These are phyloP conservation scores for Aureobasidium subglaciale DNA, from an alignment of 2,329 filamentous ascomycete genomes.

Conservation along the genomic window DNA sequence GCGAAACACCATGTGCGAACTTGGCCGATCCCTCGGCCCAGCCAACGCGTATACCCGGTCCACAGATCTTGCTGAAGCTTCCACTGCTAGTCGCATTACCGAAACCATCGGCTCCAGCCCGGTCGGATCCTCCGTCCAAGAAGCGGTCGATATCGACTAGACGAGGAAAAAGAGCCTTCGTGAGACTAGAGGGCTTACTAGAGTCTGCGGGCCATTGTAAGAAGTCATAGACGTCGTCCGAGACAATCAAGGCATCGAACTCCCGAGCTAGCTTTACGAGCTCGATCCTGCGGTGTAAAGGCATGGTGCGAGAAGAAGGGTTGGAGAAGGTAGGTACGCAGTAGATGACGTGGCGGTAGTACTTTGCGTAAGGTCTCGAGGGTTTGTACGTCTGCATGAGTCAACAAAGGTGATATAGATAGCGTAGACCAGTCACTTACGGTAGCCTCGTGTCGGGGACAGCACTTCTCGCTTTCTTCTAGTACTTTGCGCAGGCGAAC, in stretches of 20 bases:
- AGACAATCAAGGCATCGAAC: conserved; percentile 74
- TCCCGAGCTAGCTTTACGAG: conserved; percentile 71
- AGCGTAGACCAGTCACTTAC: not conserved
- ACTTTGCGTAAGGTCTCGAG: conserved; percentile 57
- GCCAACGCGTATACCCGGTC: conserved; percentile 75
- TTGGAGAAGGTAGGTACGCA: conserved; percentile 84
- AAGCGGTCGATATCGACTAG: conserved; percentile 71
- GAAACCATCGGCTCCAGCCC: conserved; percentile 51
- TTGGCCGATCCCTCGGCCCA: conserved; percentile 71
- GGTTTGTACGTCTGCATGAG: conserved; percentile 47
- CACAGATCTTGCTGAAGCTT: conserved; percentile 81
- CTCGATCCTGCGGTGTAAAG: conserved; percentile 55
- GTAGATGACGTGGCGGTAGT: conserved; percentile 84
- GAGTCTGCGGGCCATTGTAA: conserved; percentile 62
- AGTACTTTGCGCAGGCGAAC: conserved; percentile 49
- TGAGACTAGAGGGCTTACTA: conserved; percentile 20
- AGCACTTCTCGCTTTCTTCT: conserved; percentile 40
- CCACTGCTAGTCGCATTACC: conserved; percentile 81
- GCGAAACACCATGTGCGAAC: conserved; percentile 52
- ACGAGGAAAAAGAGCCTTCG: conserved; percentile 54
- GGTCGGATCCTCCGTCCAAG: conserved; percentile 51
- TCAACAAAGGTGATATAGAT: not conserved
- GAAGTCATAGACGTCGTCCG: conserved; percentile 92
- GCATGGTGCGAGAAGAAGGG: conserved; percentile 78
- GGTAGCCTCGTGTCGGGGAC: conserved; percentile 17